A percentile compares a stretch with the other conserved stretches of the same genome.
These are phyloP conservation scores for Streptanthus diversifolius DNA, from an alignment of 345 rosid species.

Conservation along the genomic window DNA sequence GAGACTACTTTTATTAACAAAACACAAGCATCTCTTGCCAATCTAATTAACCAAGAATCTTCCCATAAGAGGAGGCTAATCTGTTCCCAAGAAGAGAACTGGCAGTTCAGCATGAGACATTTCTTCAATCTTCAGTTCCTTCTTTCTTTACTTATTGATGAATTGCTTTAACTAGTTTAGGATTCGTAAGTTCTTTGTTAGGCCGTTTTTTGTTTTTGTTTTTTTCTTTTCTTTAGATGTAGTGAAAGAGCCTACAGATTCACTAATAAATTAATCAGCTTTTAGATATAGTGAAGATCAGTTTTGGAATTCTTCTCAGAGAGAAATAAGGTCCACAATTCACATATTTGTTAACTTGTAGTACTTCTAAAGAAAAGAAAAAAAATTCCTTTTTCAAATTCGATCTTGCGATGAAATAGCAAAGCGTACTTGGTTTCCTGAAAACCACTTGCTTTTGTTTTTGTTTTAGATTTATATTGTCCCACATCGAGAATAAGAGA, in stretches of 20 bases:
- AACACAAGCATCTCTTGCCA: constrained; percentile 39
- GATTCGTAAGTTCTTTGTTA: background rate
- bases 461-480: background rate
- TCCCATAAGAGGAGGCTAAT: constrained; percentile 40
- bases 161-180: background rate
- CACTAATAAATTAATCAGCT: background rate
- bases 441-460: too few species aligned
- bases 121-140: background rate
- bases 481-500: constrained; percentile 25
- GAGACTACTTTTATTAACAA: background rate
- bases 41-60: constrained; percentile 58
- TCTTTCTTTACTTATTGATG: background rate
- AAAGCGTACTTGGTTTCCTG: too few species aligned
- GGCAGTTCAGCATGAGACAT: constrained; percentile 1
- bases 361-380: too few species aligned
- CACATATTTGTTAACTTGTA: too few species aligned
- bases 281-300: background rate
- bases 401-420: too few species aligned
- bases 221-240: background rate
- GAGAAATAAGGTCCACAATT: too few species aligned
- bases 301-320: too few species aligned
- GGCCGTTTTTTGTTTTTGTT: background rate
- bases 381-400: too few species aligned
- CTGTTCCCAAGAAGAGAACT: constrained; percentile 33
- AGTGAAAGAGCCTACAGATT: background rate